A percentile compares a stretch with the other conserved stretches of the same genome.
Evolutionary conservation across 1,139 yeast genomes (phyloP).

Genomic region (Sugiyamaella castrensis): DNA sequence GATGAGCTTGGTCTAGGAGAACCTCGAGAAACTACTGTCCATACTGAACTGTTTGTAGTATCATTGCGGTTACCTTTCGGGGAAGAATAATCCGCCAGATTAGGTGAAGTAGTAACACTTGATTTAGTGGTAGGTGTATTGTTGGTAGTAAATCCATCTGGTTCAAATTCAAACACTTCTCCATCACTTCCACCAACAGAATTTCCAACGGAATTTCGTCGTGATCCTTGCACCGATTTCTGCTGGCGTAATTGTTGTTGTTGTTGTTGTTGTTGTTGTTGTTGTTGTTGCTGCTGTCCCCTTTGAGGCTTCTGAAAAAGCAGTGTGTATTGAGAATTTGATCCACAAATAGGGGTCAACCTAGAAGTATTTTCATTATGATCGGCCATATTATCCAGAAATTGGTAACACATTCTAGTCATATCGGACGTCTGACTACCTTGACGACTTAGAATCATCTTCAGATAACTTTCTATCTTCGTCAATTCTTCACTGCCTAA

Average conservation of each 20-base stretch:
- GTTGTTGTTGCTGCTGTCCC: neutral
- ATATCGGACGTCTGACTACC: conserved; percentile 2
- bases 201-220: neutral
- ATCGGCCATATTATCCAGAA: conserved; percentile 19
- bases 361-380: conserved; percentile 22
- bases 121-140: no score
- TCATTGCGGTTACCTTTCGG: neutral
- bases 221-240: neutral
- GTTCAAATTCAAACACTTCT: conserved; percentile 19
- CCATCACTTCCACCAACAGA: conserved; percentile 6
- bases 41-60: neutral
- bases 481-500: conserved; percentile 35
- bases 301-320: conserved; percentile 8
- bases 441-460: conserved; percentile 5
- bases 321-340: conserved; percentile 12
- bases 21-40: conserved; percentile 8
- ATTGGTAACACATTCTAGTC: conserved; percentile 2
- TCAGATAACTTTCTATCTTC: conserved; percentile 34
- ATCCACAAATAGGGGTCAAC: conserved; percentile 23
- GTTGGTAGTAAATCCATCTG: conserved; percentile 5
- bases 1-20: conserved; percentile 11
- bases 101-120: neutral
- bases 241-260: neutral
- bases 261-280: no score
- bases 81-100: neutral